Evolutionary conservation across 2,329 filamentous ascomycete species (phyloP), one percentile per base, ranked within the genome.

Genomic region (Xylariales sp.): DNA sequence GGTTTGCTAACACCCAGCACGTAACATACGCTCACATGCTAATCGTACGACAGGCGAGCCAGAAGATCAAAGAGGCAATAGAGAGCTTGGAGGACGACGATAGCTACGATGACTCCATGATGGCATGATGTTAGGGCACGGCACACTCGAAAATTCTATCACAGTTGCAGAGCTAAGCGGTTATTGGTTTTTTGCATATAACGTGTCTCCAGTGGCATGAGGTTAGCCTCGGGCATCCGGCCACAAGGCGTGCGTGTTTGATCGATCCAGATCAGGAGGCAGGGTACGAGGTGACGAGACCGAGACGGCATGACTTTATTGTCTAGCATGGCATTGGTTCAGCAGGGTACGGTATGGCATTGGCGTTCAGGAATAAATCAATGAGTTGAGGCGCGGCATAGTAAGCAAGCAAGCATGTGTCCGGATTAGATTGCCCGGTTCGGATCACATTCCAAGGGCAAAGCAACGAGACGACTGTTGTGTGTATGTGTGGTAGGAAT

Each of bases 61-160:
- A 87, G 48, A 85, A 89, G 62, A 96, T 98, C 65, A 98, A 97
- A 66, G 89, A 95, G 61, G 89, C 88, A 14, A 96, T 98, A 68
- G 91, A 97, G 69, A 84, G 83, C 53, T 76, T 97, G 44, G 88
- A 95, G 55, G 84, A 89, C 43, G 84, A 87, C 46, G 81, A 86
- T 44, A 77, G 82, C 43, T 80, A 86, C 63, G 76, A 82, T 47
- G 78, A 82, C 59, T 80, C 76, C 46, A 79, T 80, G 71, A 78
- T 78, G 64, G 66, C 65, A 65, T 78, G 64, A 75, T 49, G 51
- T 55, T 61, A 46, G 53, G 51, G 21, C 14, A 22, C 28, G 11
- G n/a, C 12, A 15, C 16, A 21, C 22, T 38, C n/a, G n/a, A n/a
- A n/a, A n/a, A n/a, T 21, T 14, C 20, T 39, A 14, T 10, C 12